Base-by-base conservation (phyloP, 140 eudicot genomes). In the Artemisia princeps region DNA sequence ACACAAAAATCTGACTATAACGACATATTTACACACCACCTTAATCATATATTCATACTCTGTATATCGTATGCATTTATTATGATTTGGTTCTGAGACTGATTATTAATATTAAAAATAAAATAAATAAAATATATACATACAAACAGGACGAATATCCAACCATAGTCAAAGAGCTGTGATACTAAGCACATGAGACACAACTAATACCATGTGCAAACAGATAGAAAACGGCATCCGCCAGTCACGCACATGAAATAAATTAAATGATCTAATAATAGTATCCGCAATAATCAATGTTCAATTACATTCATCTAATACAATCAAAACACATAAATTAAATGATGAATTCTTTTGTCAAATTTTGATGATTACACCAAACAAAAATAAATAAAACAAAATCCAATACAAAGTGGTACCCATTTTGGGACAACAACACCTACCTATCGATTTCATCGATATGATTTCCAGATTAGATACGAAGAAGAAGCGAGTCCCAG, bases 401-500 rank as follows among this genome's bases (percentile, higher is more conserved):
- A 55, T 14, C 33, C 19, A 71, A 60, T 5, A 42, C 57, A 11
- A 71, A 58, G 42, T n/a, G 11, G 15, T 44, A 52, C 73, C 60
- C 77, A 71, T 37, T 64, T 64, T 55, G 71, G 71, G 65, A n/a
- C 17, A 54, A 52, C 60, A 17, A 26, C 7, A 15, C 75, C 67
- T 60, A 70, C 62, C 77, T 46, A 66, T 51, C 6, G 8, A 55
- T 50, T 65, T 40, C 40, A 28, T 13, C 46, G 3, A n/a, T 20
- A 4, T 45, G 16, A 48, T 42, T 16, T 71, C 10, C 70, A 23
- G 30, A n/a, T 68, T 65, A 71, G 51, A 80, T 33, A 12, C 61
- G 72, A 37, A 84, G 72, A 40, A 90, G 63, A 0, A 74, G 23
- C 0, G 85, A 73, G 68, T 82, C 87, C 88, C 90, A 84, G 2